Conservation (phyloP, 2,329 filamentous ascomycete species). For the Arachnopeziza araneosa region DNA sequence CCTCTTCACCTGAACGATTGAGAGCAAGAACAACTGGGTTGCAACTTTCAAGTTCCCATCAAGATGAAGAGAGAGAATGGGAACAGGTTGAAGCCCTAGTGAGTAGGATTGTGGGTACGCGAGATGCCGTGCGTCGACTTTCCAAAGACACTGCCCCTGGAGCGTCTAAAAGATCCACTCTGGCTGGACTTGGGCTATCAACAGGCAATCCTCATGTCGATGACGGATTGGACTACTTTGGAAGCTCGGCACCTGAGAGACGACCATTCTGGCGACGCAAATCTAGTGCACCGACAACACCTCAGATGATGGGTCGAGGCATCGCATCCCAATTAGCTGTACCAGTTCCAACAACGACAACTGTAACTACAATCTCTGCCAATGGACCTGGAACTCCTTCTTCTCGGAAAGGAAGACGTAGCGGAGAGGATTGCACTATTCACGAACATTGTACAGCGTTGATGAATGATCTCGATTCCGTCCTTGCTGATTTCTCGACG, state of each 20-base stretch:
- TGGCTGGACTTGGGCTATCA: conserved; percentile 34
- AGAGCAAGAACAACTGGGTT: conserved; percentile 30
- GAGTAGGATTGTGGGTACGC: conserved; percentile 77
- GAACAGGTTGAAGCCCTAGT: conserved; percentile 78
- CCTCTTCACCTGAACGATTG: conserved; percentile 26
- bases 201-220: conserved; percentile 32
- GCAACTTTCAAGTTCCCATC: conserved; percentile 17
- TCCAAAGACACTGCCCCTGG: conserved; percentile 73
- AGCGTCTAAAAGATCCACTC: conserved; percentile 14
- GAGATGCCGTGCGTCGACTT: conserved; percentile 80
- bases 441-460: conserved; percentile 80
- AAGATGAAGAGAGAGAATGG: conserved; percentile 77
- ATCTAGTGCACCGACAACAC: conserved; percentile 41
- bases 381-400: conserved; percentile 16
- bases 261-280: conserved; percentile 92
- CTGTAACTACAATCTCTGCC: conserved; percentile 20
- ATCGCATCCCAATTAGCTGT: conserved; percentile 27
- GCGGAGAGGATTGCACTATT: conserved; percentile 52
- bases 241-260: conserved; percentile 47
- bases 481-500: conserved; percentile 74
- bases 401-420: conserved; percentile 11
- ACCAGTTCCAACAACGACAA: conserved; percentile 19
- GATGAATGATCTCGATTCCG: conserved; percentile 77
- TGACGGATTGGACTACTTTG: conserved; percentile 52
- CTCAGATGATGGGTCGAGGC: conserved; percentile 21